Percentiles rank a stretch among this genome's conserved stretches.
These are phyloP conservation scores for Plenodomus lindquistii DNA, from an alignment of 2,329 filamentous ascomycete genomes.

Conservation along the genomic window DNA sequence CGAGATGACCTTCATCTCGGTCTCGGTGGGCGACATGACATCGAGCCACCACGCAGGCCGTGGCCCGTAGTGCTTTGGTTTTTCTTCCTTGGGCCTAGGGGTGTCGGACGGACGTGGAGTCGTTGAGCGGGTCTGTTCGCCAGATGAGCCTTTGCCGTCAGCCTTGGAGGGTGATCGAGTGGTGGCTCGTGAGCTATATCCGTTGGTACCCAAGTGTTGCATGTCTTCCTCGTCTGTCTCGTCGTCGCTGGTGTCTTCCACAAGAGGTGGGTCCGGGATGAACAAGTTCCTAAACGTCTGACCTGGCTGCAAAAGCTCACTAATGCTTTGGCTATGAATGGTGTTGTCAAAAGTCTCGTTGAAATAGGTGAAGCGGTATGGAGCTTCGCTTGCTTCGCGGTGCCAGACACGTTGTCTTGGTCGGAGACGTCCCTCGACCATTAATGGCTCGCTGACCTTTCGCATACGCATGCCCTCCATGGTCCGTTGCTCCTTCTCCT, in stretches of 20 bases:
- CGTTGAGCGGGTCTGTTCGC: slow-evolving; percentile 51
- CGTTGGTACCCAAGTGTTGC: slow-evolving; percentile 26
- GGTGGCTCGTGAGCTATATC: slow-evolving; percentile 26
- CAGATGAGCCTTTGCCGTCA: slow-evolving; percentile 42
- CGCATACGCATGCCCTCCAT: slow-evolving; percentile 79
- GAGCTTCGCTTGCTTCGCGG: slow-evolving; percentile 82
- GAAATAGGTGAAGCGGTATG: slow-evolving; percentile 97
- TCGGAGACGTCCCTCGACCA: slow-evolving; percentile 85
- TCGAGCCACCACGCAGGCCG: slow-evolving; percentile 97
- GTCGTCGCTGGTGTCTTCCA: slow-evolving; percentile 69
- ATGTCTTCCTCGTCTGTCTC: slow-evolving; percentile 63
- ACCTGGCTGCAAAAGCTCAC: slow-evolving; percentile 85
- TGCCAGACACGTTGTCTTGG: slow-evolving; percentile 82
- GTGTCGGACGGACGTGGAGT: slow-evolving; percentile 56
- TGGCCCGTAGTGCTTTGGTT: slow-evolving; percentile 63
- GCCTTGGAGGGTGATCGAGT: slow-evolving; percentile 30
- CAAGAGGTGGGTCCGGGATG: slow-evolving; percentile 72
- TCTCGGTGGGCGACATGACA: slow-evolving; percentile 85
- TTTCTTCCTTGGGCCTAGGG: slow-evolving; percentile 31
- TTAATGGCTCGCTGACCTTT: slow-evolving; percentile 89
- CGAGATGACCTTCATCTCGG: slow-evolving; percentile 91
- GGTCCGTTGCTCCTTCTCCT: slow-evolving; percentile 86
- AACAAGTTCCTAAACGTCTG: slow-evolving; percentile 86
- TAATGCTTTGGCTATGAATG: slow-evolving; percentile 94
- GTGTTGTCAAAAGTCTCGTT: slow-evolving; percentile 96